Base-by-base conservation (phyloP, 768 basidiomycete species). In the Phlebiopsis gigantea region DNA sequence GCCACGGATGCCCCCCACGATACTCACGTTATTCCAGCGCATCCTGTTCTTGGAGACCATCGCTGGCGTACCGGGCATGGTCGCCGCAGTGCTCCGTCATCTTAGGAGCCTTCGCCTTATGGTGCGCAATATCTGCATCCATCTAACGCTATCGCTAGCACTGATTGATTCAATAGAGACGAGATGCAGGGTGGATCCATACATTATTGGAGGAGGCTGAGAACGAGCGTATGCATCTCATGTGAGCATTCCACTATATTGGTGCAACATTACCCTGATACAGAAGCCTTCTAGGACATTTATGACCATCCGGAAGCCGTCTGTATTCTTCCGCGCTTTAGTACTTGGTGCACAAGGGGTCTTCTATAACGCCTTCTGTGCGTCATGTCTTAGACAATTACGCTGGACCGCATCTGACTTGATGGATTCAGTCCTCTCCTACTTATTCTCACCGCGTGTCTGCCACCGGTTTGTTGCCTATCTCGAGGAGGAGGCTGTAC, bases 21-120 rank as follows among this genome's bases (percentile, higher is more conserved):
- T n/a, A n/a, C 17, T 49, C n/a, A 53, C 19, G 19, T 8, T 7
- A 15, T 17, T 14, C 14, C 58, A 76, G 65, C 74, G 87, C 24
- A 79, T 86, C 60, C 69, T 87, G 46, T 81, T 87, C 73, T 78
- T 98, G 30, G 96, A 98, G 73, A 86, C 81, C 52, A 83, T 97
- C 53, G 97, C 97, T 12, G 97, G 91, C 21, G 94, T 98, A 1
- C 96, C 96, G 19, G 95, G 95, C 4, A 95, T 95, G 92, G 93
- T 90, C n/a, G 91, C 84, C 12, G 90, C 89, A 8, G 87, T 86
- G 26, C 76, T 95, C 31, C 81, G 97, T 25, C 97, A 99, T 73
- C 77, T 99, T 30, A 80, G 81, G 42, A 93, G 91, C 69, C 77
- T 99, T 39, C 84, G 97, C 41, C 75, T 94, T 34, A 90, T 98